phyloP scores from a whole-genome alignment of 495 filamentous ascomycete genomes.

The Tuber aestivum region DNA sequence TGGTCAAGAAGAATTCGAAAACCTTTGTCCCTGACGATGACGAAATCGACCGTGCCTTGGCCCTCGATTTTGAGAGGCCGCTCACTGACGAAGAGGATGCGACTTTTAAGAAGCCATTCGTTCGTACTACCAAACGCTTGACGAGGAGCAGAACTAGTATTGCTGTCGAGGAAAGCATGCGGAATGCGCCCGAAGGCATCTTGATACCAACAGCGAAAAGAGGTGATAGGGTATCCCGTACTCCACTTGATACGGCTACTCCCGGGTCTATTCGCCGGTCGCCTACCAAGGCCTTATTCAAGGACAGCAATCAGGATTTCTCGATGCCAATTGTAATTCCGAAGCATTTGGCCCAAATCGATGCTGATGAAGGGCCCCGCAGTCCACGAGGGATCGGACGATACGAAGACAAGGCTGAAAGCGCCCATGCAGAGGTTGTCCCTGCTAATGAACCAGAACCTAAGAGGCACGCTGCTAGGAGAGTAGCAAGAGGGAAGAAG shows the following conservation, averaged over 20 bases:
- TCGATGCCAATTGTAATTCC: slow-evolving; percentile 35
- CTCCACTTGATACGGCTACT: slow-evolving; percentile 8
- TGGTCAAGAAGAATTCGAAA: slow-evolving; percentile 46
- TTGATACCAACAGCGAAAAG: slow-evolving; percentile 19
- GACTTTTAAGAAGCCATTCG: slow-evolving; percentile 34
- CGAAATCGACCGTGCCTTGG: slow-evolving; percentile 63
- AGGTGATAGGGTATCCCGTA: slow-evolving; percentile 14
- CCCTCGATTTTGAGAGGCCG: slow-evolving; percentile 59
- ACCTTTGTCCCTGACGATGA: slow-evolving; percentile 53
- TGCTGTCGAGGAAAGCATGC: slow-evolving; percentile 29
- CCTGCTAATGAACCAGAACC: slow-evolving; percentile 11
- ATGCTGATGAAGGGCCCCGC: background rate
- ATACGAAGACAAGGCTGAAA: background rate
- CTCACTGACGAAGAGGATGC: slow-evolving; percentile 53
- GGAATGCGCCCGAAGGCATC: slow-evolving; percentile 21
- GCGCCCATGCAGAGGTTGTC: background rate
- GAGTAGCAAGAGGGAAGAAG: slow-evolving; percentile 17
- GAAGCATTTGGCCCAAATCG: slow-evolving; percentile 22
- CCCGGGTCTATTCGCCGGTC: slow-evolving; percentile 8
- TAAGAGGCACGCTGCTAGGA: slow-evolving; percentile 18
- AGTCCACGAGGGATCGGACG: background rate
- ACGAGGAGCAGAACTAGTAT: slow-evolving; percentile 34
- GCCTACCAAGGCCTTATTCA: slow-evolving; percentile 21
- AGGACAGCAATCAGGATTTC: slow-evolving; percentile 28
- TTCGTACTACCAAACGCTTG: slow-evolving; percentile 32